phyloP scores from a whole-genome alignment of 768 basidiomycete species.

The Boletus patriciae region DNA sequence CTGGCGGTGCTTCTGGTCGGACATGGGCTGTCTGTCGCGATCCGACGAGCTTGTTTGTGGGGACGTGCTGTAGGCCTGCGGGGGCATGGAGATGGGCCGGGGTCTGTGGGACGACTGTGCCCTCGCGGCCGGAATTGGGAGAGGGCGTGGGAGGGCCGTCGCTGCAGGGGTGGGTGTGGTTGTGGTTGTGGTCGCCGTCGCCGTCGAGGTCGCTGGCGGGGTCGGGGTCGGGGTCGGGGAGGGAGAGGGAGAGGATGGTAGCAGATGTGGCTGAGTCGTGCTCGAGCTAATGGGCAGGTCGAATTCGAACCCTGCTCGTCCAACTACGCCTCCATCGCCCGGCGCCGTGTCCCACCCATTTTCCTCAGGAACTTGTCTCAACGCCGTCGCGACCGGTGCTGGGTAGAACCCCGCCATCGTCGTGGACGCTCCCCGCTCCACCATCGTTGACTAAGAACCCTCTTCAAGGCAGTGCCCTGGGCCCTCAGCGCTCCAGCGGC shows the following conservation, averaged over 20 bases:
- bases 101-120: conserved; percentile 38
- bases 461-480: conserved; percentile 23
- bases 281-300: conserved; percentile 50
- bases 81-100: conserved; percentile 75
- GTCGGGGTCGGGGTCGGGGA: conserved; percentile 8
- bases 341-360: conserved; percentile 40
- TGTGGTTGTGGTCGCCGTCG: conserved; percentile 14
- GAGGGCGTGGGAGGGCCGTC: conserved; percentile 35
- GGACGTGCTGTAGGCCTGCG: conserved; percentile 48
- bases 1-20: conserved; percentile 31
- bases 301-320: conserved; percentile 54
- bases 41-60: conserved; percentile 34
- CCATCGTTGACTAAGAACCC: conserved; percentile 15
- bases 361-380: conserved; percentile 55
- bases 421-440: conserved; percentile 8
- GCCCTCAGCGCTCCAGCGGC: conserved; percentile 1
- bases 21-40: conserved; percentile 31
- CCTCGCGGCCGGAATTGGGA: conserved; percentile 27
- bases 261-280: conserved; percentile 27
- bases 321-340: conserved; percentile 55
- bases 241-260: conserved; percentile 12
- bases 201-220: conserved; percentile 7
- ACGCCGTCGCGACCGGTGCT: conserved; percentile 45
- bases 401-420: conserved; percentile 43
- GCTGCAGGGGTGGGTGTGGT: conserved; percentile 22